A percentile compares a stretch with the other conserved stretches of the same genome.
Evolutionary conservation across 768 basidiomycete species (phyloP).

Genomic region (Neoboletus subvelutipes): DNA sequence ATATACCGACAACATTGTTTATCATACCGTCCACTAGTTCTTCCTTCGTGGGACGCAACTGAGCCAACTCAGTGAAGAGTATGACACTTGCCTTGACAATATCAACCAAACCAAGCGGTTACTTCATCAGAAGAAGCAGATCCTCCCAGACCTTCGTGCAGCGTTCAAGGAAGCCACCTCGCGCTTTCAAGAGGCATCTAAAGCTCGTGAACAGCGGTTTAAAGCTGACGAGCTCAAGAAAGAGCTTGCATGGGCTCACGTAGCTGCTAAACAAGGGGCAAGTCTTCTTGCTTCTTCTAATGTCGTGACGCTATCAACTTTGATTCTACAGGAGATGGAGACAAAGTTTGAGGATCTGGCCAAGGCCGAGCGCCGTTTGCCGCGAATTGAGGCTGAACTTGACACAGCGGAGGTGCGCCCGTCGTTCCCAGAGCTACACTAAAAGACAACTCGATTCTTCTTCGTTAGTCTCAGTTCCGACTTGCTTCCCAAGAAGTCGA

Average conservation of each 20-base stretch:
- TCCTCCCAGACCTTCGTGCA: slow-evolving; percentile 71
- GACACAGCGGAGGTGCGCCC: slow-evolving; percentile 37
- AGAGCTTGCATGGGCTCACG: slow-evolving; percentile 87
- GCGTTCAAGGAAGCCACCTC: slow-evolving; percentile 54
- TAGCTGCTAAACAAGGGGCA: slow-evolving; percentile 66
- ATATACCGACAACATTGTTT: not conserved
- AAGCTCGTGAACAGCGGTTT: slow-evolving; percentile 67
- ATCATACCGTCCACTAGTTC: slow-evolving; percentile 51
- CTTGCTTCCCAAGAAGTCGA: slow-evolving; percentile 38
- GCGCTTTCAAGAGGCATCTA: slow-evolving; percentile 70
- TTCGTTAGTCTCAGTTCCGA: slow-evolving; percentile 33
- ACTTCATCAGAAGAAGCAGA: slow-evolving; percentile 69
- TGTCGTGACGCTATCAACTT: not conserved
- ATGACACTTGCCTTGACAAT: slow-evolving; percentile 72
- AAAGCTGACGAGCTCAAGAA: slow-evolving; percentile 70
- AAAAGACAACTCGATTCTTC: not conserved
- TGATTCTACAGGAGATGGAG: slow-evolving; percentile 41
- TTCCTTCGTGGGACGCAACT: slow-evolving; percentile 94
- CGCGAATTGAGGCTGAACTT: slow-evolving; percentile 42
- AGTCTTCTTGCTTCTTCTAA: slow-evolving; percentile 19
- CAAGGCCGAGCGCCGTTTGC: slow-evolving; percentile 37
- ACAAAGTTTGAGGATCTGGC: slow-evolving; percentile 42
- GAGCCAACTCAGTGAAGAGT: slow-evolving; percentile 83
- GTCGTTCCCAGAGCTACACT: slow-evolving; percentile 1
- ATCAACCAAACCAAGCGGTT: slow-evolving; percentile 66